Evolutionary conservation across 768 basidiomycete species (phyloP).

Genomic region (Chlorophyllum brunneum): DNA sequence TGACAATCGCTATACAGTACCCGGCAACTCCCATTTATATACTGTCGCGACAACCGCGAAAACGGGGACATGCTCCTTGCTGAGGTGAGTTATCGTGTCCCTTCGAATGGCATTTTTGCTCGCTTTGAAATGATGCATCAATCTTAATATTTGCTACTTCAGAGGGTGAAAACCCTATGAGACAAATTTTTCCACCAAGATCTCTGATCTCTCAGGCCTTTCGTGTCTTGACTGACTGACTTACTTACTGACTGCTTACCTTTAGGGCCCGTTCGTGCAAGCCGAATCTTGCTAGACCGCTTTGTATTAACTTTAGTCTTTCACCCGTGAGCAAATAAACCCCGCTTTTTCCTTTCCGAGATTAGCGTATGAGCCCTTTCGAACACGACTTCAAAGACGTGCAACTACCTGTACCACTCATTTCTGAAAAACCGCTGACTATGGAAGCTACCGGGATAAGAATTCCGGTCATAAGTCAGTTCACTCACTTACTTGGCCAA

Average conservation of each 20-base stretch:
- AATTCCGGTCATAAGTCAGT: conserved; percentile 68
- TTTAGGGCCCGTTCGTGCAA: not conserved
- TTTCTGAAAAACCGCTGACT: not conserved
- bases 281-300: too few relatives aligned
- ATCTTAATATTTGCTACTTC: conserved; percentile 85
- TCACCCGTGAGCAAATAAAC: too few relatives aligned
- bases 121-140: conserved; percentile 31
- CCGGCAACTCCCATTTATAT: conserved; percentile 25
- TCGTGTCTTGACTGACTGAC: not conserved
- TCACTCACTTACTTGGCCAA: not conserved
- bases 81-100: not conserved
- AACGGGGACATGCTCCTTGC: too few relatives aligned
- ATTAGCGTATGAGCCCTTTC: too few relatives aligned
- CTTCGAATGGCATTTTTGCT: not conserved
- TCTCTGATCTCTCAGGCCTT: conserved; percentile 53
- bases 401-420: too few relatives aligned
- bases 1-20: conserved; percentile 59
- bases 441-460: conserved; percentile 15
- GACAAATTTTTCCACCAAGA: conserved; percentile 73
- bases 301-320: too few relatives aligned
- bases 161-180: conserved; percentile 66
- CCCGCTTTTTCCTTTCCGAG: too few relatives aligned
- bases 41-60: conserved; percentile 18
- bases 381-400: too few relatives aligned
- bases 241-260: not conserved